Conservation (phyloP, 176 grass and related monocot genomes). For the Cenchrus fungigraminus region DNA sequence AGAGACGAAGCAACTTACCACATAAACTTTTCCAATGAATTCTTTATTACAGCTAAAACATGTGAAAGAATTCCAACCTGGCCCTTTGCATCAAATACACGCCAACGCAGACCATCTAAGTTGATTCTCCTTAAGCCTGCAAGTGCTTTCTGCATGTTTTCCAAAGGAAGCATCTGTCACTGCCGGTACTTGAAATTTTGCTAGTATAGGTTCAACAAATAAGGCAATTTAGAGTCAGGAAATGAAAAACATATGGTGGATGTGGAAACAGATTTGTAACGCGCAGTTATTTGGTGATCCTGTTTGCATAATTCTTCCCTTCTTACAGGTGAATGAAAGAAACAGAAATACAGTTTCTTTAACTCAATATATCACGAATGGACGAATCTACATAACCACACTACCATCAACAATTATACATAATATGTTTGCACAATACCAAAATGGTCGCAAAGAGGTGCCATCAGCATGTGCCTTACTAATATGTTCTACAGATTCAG, state of each 20-base stretch:
- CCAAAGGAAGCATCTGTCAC: constrained; percentile 18
- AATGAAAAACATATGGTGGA: not conserved
- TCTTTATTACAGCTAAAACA: constrained; percentile 1
- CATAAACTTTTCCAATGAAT: not conserved
- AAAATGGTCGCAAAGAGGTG: not conserved
- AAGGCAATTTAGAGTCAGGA: not conserved
- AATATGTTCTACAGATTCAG: not conserved
- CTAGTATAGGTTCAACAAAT: not conserved
- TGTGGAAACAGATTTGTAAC: not conserved
- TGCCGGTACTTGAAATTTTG: not conserved
- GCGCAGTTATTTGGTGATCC: not conserved
- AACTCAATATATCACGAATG: not conserved
- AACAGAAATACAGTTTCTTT: not conserved
- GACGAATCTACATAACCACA: not conserved
- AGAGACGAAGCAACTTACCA: constrained; percentile 12
- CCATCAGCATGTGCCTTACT: not conserved
- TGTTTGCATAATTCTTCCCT: not conserved
- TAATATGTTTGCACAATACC: not conserved
- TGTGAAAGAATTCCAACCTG: constrained; percentile 54
- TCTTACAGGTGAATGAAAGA: not conserved
- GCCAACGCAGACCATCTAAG: constrained; percentile 89
- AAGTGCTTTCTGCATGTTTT: constrained; percentile 77
- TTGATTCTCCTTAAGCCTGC: constrained; percentile 93
- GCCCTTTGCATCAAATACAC: constrained; percentile 95
- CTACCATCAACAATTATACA: not conserved